These are phyloP conservation scores for Pelargonium citronellum DNA, from an alignment of 441 rosid species.

Conservation along the genomic window DNA sequence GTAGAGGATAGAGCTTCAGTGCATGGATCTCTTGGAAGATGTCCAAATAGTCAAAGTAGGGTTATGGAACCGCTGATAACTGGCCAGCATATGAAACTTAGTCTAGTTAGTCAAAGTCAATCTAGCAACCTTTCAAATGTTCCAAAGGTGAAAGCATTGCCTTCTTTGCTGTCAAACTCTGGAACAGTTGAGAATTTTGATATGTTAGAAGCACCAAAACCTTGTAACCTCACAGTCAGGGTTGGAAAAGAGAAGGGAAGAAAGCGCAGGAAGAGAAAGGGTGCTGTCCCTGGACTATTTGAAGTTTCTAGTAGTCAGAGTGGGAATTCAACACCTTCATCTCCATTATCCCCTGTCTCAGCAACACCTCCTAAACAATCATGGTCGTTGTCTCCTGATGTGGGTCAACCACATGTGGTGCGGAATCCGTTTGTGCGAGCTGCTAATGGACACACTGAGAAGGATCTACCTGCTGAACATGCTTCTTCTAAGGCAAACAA, in stretches of 20 bases:
- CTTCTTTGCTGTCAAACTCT: constrained; percentile 32
- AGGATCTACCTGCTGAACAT: constrained; percentile 27
- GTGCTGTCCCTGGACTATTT: constrained; percentile 33
- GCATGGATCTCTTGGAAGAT: constrained; percentile 25
- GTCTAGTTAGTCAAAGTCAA: constrained; percentile 19
- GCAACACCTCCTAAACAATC: constrained; percentile 29
- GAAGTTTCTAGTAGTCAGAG: constrained; percentile 93
- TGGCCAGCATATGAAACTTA: constrained; percentile 20
- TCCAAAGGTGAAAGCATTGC: constrained; percentile 19
- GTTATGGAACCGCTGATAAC: constrained; percentile 15
- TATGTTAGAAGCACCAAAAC: constrained; percentile 37
- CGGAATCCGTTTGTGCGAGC: constrained; percentile 30
- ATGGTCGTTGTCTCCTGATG: constrained; percentile 29
- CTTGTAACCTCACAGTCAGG: constrained; percentile 50
- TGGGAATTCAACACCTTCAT: constrained; percentile 85
- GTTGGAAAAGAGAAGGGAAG: constrained; percentile 60
- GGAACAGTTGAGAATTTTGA: constrained; percentile 32
- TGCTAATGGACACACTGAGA: constrained; percentile 23
- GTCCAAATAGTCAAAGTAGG: constrained; percentile 21
- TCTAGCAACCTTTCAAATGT: constrained; percentile 7
- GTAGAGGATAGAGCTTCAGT: constrained; percentile 32
- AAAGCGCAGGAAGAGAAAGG: constrained; percentile 72
- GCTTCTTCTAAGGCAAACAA: constrained; percentile 16
- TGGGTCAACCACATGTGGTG: constrained; percentile 25
- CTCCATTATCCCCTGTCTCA: constrained; percentile 63